Percentiles rank a stretch among this genome's conserved stretches.
phyloP scores from a whole-genome alignment of 192 early-diverging fungal species.

The Coemansia sp. region DNA sequence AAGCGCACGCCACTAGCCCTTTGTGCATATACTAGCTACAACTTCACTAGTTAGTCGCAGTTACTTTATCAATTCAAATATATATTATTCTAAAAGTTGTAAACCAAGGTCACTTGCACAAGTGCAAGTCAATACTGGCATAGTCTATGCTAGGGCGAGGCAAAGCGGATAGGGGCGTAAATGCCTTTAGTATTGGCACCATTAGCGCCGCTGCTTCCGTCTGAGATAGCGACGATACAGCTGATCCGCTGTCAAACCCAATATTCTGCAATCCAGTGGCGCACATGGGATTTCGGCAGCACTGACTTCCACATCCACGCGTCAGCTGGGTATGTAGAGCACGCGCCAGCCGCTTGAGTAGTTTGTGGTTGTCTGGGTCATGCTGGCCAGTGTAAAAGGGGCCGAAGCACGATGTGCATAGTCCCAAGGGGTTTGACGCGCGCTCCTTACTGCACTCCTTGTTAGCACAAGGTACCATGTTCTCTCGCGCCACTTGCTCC shows the following conservation, averaged over 20 bases:
- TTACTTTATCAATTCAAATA: background rate
- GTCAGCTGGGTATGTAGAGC: constrained; percentile 79
- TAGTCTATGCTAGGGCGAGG: constrained; percentile 23
- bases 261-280: constrained; percentile 26
- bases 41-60: background rate
- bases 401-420: constrained; percentile 80
- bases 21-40: background rate
- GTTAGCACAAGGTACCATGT: constrained; percentile 74
- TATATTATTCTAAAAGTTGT: background rate
- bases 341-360: constrained; percentile 69
- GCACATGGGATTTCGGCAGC: constrained; percentile 69
- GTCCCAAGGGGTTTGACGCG: constrained; percentile 58
- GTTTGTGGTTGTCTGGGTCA: constrained; percentile 75
- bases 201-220: constrained; percentile 33
- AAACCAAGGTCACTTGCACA: constrained; percentile 25
- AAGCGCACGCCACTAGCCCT: background rate
- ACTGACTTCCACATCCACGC: constrained; percentile 67
- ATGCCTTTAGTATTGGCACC: constrained; percentile 38
- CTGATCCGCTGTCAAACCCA: background rate
- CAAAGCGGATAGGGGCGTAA: constrained; percentile 24
- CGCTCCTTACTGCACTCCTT: constrained; percentile 65
- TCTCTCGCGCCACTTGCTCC: constrained; percentile 54
- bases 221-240: constrained; percentile 11
- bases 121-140: constrained; percentile 34
- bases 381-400: constrained; percentile 77